Evolutionary conservation across 768 basidiomycete species (phyloP).

Genomic region (Sarcodon sp.): DNA sequence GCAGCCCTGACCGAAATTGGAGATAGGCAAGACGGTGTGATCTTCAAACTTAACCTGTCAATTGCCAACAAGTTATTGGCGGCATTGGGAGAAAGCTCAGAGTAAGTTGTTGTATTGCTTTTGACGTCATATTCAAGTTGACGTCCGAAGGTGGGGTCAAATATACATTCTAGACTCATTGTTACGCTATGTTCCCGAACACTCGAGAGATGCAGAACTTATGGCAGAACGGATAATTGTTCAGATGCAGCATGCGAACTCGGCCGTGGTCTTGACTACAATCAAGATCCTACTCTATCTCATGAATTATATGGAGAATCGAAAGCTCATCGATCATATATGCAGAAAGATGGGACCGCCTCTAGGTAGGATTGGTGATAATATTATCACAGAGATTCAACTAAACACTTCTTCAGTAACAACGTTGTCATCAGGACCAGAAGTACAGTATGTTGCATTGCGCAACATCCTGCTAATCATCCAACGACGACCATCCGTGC

Average conservation of each 20-base stretch:
- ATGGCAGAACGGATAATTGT: slow-evolving; percentile 94
- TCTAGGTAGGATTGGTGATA: slow-evolving; percentile 42
- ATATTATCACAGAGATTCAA: slow-evolving; percentile 1
- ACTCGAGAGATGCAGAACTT: slow-evolving; percentile 77
- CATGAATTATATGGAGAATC: slow-evolving; percentile 98
- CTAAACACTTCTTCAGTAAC: slow-evolving; percentile 46
- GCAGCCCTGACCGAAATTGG: slow-evolving; percentile 96
- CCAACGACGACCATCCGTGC: slow-evolving; percentile 81
- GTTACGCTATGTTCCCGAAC: slow-evolving; percentile 87
- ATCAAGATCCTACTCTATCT: slow-evolving; percentile 92
- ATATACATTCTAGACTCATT: slow-evolving; percentile 95
- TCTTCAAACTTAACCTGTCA: slow-evolving; percentile 77
- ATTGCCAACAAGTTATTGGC: slow-evolving; percentile 84
- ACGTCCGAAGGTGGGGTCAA: slow-evolving; percentile 79
- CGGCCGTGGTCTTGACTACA: slow-evolving; percentile 96
- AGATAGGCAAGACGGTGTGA: slow-evolving; percentile 88
- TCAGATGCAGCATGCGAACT: slow-evolving; percentile 95
- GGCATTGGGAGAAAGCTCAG: slow-evolving; percentile 91
- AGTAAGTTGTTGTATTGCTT: slow-evolving; percentile 42
- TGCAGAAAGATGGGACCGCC: slow-evolving; percentile 99
- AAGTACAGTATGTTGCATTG: slow-evolving; percentile 96
- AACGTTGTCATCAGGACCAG: slow-evolving; percentile 89
- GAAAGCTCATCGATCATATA: slow-evolving; percentile 72
- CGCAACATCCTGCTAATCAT: slow-evolving; percentile 97
- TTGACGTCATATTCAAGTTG: slow-evolving; percentile 1